phyloP scores from a whole-genome alignment of 345 rosid species.

The Sonneratia alba region DNA sequence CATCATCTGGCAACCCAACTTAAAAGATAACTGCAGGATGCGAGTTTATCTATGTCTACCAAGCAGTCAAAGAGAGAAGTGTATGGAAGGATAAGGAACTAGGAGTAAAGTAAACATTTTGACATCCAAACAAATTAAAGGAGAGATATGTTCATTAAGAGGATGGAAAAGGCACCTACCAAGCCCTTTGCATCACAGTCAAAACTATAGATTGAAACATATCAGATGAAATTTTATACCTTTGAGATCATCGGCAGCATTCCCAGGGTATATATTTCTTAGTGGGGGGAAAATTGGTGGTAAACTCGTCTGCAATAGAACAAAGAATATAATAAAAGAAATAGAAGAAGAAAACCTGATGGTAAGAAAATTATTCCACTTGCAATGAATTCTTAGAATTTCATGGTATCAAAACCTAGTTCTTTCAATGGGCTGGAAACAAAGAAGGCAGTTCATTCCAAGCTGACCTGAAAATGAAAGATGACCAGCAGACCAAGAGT shows the following conservation, averaged over 20 bases:
- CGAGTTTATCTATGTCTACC: not conserved
- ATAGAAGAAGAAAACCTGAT: not conserved
- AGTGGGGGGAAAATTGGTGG: constrained; percentile 87
- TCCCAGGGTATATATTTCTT: constrained; percentile 55
- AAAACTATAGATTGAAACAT: not conserved
- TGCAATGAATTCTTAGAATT: not conserved
- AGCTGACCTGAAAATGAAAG: constrained; percentile 86
- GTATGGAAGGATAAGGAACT: not conserved
- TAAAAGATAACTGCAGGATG: not conserved
- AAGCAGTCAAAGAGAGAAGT: not conserved
- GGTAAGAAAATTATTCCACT: not conserved
- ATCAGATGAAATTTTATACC: constrained; percentile 30
- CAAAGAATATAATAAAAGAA: not conserved
- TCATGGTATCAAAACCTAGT: not conserved
- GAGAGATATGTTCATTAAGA: not conserved
- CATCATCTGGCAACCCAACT: not conserved
- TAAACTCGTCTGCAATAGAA: constrained; percentile 49
- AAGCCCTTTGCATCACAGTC: not conserved
- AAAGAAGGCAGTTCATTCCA: not conserved
- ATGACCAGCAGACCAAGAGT: constrained; percentile 74
- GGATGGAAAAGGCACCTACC: not conserved
- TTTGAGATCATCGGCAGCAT: constrained; percentile 58
- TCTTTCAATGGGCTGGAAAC: not conserved
- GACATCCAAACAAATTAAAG: constrained; percentile 1
- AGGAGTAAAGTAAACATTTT: constrained; percentile 4